A percentile compares a stretch with the other conserved stretches of the same genome.
Conservation (phyloP, 768 basidiomycete genomes). For the Stropharia rugosoannulata region DNA sequence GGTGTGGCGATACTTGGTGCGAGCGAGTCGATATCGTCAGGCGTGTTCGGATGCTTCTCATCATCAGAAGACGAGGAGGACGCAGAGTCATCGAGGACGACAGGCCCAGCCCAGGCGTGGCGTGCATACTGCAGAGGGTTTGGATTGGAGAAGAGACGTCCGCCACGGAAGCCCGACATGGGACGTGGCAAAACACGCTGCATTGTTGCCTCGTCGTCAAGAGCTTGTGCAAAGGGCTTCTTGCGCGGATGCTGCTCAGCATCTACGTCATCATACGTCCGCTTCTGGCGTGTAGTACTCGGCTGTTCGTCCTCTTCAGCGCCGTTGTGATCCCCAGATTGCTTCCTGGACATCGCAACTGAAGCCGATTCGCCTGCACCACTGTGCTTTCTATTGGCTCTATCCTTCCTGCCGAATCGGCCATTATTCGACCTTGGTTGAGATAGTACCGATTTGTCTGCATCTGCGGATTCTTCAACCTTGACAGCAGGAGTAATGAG, state of each 20-base stretch:
- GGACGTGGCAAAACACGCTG: constrained; percentile 42
- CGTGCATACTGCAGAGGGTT: constrained; percentile 62
- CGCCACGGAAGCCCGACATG: constrained; percentile 40
- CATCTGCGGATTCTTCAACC: constrained; percentile 28
- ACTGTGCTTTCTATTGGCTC: constrained; percentile 29
- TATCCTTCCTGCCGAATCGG: constrained; percentile 63
- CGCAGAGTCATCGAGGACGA: constrained; percentile 35
- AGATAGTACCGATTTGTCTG: constrained; percentile 41
- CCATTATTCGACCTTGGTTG: constrained; percentile 68
- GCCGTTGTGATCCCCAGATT: neutral
- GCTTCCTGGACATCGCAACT: neutral
- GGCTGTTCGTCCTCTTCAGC: constrained; percentile 17
- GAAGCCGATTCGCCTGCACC: constrained; percentile 3
- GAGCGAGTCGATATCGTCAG: constrained; percentile 50
- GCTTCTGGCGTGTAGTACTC: constrained; percentile 27
- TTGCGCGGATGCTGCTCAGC: constrained; percentile 35
- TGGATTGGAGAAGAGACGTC: constrained; percentile 52
- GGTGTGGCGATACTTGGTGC: constrained; percentile 29
- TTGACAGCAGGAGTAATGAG: constrained; percentile 29
- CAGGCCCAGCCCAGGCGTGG: constrained; percentile 52
- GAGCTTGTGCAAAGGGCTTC: constrained; percentile 13
- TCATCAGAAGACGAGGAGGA: constrained; percentile 45
- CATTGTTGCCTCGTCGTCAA: constrained; percentile 2
- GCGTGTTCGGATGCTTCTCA: constrained; percentile 55
- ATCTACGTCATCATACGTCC: constrained; percentile 32